Conservation (phyloP, 163 green algal species). For the Volvox carteri region DNA sequence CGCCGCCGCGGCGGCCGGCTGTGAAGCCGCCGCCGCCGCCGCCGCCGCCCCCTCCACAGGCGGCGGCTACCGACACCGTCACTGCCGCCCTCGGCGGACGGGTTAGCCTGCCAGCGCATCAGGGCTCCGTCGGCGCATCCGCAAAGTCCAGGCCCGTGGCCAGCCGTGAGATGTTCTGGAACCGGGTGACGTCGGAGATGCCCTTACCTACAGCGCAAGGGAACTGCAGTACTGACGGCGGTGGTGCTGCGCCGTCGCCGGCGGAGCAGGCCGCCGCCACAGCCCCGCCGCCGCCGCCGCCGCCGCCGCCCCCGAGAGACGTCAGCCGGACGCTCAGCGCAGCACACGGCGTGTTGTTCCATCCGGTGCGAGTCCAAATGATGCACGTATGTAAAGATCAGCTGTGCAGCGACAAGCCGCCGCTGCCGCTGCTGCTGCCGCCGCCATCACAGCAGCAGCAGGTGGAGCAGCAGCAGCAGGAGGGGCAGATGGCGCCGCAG, state of each 20-base stretch:
- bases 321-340: not conserved
- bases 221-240: no score
- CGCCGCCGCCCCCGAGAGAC: conserved; percentile 16
- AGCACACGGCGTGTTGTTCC: not conserved
- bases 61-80: not conserved
- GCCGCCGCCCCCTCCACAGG: not conserved
- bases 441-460: no score
- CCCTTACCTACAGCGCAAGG: not conserved
- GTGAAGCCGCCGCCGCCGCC: not conserved
- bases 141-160: no score
- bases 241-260: not conserved
- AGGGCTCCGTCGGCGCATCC: no score
- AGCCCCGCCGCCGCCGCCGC: not conserved
- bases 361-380: not conserved
- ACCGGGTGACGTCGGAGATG: conserved; percentile 21
- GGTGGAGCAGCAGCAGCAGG: not conserved
- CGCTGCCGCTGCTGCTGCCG: no score
- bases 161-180: conserved; percentile 29
- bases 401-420: no score
- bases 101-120: no score
- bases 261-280: no score
- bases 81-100: no score
- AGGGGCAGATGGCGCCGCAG: not conserved
- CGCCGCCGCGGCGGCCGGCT: not conserved
- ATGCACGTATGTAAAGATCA: no score